Evolutionary conservation across 768 basidiomycete species (phyloP), one percentile per base, ranked within the genome.

Genomic region (Cubamyces lactineus): DNA sequence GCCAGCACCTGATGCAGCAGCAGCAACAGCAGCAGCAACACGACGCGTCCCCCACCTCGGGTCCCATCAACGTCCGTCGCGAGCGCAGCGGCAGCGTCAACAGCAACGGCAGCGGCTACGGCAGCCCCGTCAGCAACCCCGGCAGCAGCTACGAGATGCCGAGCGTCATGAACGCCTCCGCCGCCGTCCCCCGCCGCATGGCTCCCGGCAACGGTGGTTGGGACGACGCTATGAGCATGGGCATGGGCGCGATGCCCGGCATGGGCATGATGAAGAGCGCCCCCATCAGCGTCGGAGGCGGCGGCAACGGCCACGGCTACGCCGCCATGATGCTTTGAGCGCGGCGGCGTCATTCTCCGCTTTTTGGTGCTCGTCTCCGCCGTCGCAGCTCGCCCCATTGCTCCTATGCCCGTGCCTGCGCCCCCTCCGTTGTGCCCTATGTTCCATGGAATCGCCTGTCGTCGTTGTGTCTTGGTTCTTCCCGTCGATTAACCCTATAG

Each of bases 41-140:
- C 30, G 53, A 55, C 43, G 42, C 39, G 9, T 62, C 61, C 43
- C 61, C 61, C 13, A 16, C 61, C 48, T 50, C 61, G 19, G 55
- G 61, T 49, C 57, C 57, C 26, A 53, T 59, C 52, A 53, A 48
- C 47, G 57, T 54, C 26, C 70, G 66, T 48, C 61, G 74, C 43
- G 71, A 75, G 58, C 73, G 77, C 53, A 75, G 77, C 49, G 75
- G 74, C 11, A 79, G 79, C 67, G 69, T 73, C 53, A 75, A 71
- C 59, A 74, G 73, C 51, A 63, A 62, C 60, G 68, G 68, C 51
- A 66, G 64, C 62, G 61, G 66, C 34, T 66, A 60, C 61, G 68
- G 63, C 23, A 62, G 57, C 63, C 60, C 69, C 28, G 64, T 59
- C 57, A 64, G 68, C 38, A 59, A 73, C 38, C 67, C 73, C 0